A percentile compares a stretch with the other conserved stretches of the same genome.
These are phyloP conservation scores for Daldinia sp. DNA, from an alignment of 2,329 filamentous ascomycete species.

Conservation along the genomic window DNA sequence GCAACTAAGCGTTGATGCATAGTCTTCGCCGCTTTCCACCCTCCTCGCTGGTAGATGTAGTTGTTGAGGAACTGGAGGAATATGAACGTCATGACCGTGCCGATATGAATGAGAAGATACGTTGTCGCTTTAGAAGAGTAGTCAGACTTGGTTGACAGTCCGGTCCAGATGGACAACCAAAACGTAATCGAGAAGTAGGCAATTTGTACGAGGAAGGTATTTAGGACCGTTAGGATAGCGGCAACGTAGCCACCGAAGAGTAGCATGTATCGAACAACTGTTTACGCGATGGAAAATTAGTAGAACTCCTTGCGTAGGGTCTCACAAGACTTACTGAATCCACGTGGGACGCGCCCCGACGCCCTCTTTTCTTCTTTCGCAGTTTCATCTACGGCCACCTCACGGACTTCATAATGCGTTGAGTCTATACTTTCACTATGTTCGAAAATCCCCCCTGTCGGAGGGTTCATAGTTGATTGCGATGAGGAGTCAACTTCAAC, in stretches of 20 bases:
- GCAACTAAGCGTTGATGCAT: conserved; percentile 63
- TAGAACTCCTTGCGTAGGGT: neutral
- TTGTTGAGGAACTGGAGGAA: conserved; percentile 37
- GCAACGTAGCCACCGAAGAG: conserved; percentile 40
- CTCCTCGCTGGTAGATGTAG: conserved; percentile 49
- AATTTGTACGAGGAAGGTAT: conserved; percentile 41
- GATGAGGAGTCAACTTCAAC: conserved; percentile 12
- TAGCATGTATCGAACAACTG: conserved; percentile 41
- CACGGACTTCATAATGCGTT: neutral
- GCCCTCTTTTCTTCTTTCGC: conserved; percentile 28
- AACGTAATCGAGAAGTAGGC: conserved; percentile 43
- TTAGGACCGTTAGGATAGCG: conserved; percentile 34
- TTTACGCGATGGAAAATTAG: neutral
- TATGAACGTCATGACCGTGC: conserved; percentile 25
- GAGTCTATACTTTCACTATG: neutral
- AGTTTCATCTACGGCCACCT: neutral
- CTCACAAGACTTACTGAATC: conserved; percentile 29
- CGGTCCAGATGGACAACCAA: conserved; percentile 43
- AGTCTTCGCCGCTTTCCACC: conserved; percentile 62
- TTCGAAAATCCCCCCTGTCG: conserved; percentile 5
- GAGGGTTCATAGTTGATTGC: conserved; percentile 10
- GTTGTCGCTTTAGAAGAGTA: conserved; percentile 56
- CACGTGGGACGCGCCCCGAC: conserved; percentile 36
- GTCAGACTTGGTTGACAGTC: conserved; percentile 53
- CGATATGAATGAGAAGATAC: conserved; percentile 30